A percentile compares a stretch with the other conserved stretches of the same genome.
These are phyloP conservation scores for Mycena sanguinolenta DNA, from an alignment of 768 basidiomycete genomes.

Conservation along the genomic window DNA sequence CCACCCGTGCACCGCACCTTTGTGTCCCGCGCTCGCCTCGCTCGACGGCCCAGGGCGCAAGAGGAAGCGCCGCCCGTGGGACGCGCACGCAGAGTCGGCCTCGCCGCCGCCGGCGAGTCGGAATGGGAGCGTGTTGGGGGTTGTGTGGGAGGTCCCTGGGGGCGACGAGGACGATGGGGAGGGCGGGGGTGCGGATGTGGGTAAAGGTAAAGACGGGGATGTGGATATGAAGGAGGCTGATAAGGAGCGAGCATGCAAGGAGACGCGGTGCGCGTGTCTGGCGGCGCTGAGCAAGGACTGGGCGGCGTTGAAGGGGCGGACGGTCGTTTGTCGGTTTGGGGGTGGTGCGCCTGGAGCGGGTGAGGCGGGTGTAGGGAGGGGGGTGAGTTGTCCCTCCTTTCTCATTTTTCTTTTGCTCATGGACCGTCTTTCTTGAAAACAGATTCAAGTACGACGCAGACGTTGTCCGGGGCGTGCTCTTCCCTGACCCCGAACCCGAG, in stretches of 20 bases:
- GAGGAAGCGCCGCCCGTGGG: slow-evolving; percentile 9
- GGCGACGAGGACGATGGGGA: no score
- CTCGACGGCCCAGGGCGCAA: no score
- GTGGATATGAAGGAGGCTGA: slow-evolving; percentile 39
- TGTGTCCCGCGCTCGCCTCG: no score
- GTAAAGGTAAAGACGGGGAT: slow-evolving; percentile 3
- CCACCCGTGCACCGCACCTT: slow-evolving; percentile 43
- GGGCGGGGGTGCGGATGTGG: no score
- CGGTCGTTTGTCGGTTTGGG: slow-evolving; percentile 62
- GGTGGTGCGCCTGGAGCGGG: slow-evolving; percentile 51
- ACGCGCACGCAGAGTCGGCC: neutral
- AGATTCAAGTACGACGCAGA: slow-evolving; percentile 69
- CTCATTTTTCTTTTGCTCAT: neutral
- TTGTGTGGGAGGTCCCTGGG: slow-evolving; percentile 55
- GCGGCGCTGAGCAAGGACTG: slow-evolving; percentile 44
- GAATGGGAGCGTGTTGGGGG: slow-evolving; percentile 57
- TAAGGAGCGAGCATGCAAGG: slow-evolving; percentile 35
- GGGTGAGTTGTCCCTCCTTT: slow-evolving; percentile 53
- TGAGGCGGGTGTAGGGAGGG: slow-evolving; percentile 46
- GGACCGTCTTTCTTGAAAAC: slow-evolving; percentile 8
- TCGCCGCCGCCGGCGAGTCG: neutral
- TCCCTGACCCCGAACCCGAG: slow-evolving; percentile 48
- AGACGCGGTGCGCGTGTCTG: slow-evolving; percentile 40
- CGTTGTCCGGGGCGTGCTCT: slow-evolving; percentile 58
- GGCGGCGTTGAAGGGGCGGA: slow-evolving; percentile 56